Base-by-base conservation (phyloP, 306 rosid genomes). In the Neltuma alba region DNA sequence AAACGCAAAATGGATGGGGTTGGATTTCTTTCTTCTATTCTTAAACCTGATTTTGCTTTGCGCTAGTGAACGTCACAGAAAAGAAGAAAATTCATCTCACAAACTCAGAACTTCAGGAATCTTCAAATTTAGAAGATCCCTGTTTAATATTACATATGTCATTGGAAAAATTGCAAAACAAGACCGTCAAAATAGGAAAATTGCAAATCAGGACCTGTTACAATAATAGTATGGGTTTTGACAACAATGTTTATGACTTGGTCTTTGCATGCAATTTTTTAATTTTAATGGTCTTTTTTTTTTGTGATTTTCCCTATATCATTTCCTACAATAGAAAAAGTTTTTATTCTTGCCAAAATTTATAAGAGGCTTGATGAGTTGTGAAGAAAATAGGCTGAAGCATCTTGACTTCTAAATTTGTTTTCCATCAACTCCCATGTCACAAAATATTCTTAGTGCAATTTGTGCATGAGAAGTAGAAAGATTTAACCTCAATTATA, bases 1-100 rank as follows among this genome's bases (percentile, higher is more conserved):
- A 50, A 6, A 42, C 23, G 66, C 30, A 70, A 27, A 75, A 34
- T 72, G 42, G 31, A 63, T 52, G 7, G 18, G 36, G n/a, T 16
- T 33, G 50, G 27, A 37, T 9, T 14, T 83, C 73, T 7, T 72
- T 10, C 20, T 36, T 65, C 27, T 37, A 38, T 42, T 45, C 23
- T 34, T 70, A 9, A 27, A 45, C 48, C 27, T 74, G 58, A 34
- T 74, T 61, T 42, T 50, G 38, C 63, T 23, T 66, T 78, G 60
- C 45, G 34, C 44, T 27, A 40, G 18, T 36, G 30, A n/a, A n/a
- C 28, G 28, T 54, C 5, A 54, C 61, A 54, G 4, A 54, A 21
- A 54, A 21, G 14, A 21, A 21, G 30, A 54, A 54, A 54, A 21
- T 21, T 54, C 30, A 54, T 54, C 13, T 54, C 30, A 7, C 21